Base-by-base conservation (phyloP, 805 yeast genomes). In the Yarrowia sp. region DNA sequence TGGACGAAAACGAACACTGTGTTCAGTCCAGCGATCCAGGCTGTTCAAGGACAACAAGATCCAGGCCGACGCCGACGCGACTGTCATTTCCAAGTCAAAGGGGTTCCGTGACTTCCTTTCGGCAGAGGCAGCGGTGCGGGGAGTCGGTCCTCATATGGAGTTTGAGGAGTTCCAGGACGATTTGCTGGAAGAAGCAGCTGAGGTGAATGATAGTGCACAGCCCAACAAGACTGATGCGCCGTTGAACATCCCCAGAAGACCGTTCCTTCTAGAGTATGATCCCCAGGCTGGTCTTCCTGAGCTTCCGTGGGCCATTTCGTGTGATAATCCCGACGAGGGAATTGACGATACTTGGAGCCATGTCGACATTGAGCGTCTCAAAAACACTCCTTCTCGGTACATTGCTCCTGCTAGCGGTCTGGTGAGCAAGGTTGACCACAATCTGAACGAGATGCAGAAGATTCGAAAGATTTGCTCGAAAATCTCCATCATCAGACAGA, bases 401-500 rank as follows among this genome's bases (percentile, higher is more conserved):
- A 75, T 81, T 2, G 77, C 85, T 7, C 72, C 75, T 0, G 39
- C 52, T 0, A 80, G 81, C 17, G 96, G 97, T 0, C 80, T 92
- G 60, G 85, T 87, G 68, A 81, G 83, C 15, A 79, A 86, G 9
- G 79, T 91, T 68, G 82, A 85, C 72, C 82, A 83, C 20, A 95
- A 93, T 72, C 87, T 95, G 52, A 79, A 82, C 1, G 85, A 89
- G 70, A 91, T 95, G 82, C 98, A 94, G 78, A 92, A 92, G 72
- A 90, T 95, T 42, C 81, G 99, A 68, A 90, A 88, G 71, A 82
- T 91, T 4, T 93, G 98, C 75, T 90, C 92, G 79, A 93, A 93
- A 76, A 91, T 95, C 20, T 87, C 94, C 5, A 79, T 92, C 60
- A 91, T 95, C 69, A 82, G 97, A 71, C 93, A 93, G 74, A 89